Base-by-base conservation (phyloP, 2,329 filamentous ascomycete genomes). In the Monascus ruber region DNA sequence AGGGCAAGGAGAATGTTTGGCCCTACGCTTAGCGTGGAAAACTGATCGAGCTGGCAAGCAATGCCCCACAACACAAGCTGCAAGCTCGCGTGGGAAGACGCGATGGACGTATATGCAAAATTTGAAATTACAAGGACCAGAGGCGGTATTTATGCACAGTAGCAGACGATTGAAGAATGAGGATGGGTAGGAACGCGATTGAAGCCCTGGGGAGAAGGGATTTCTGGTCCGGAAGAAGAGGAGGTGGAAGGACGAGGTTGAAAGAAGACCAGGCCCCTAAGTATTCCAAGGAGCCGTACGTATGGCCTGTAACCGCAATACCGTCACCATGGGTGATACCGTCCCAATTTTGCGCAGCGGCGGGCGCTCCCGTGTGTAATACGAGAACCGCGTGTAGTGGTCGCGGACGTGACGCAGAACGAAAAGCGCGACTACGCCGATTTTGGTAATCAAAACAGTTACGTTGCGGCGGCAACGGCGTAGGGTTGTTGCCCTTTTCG, bases 1-100 rank as follows among this genome's bases (percentile, higher is more conserved):
- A 58, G 55, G 52, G 58, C 55, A 58, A 42, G 57, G 58, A 52
- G 45, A 54, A 59, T 63, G 58, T 63, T 63, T 63, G 60, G 60
- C 58, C 56, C 56, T 60, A 57, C 42, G 52, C 48, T 24, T 64
- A 63, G 61, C 60, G 61, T 54, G 58, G 54, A 60, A 59, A 56
- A 52, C 43, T 49, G 42, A 48, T 51, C 48, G 53, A 53, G 43
- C 48, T 48, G 50, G 52, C 49, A 17, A 17, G 17, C 47, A 52
- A 49, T 50, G 57, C 59, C 60, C 61, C 61, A 62, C 60, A 51
- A 53, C 51, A 53, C 44, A 50, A 52, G 36, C 44, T 39, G 38
- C 43, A 34, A 46, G 39, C 41, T 50, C 57, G 55, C 56, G 55
- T 53, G 47, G 45, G 51, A 48, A 49, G 17, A 17, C 17, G 17